Conservation (phyloP, 2,329 filamentous ascomycete genomes). For the Fusarium sp. region DNA sequence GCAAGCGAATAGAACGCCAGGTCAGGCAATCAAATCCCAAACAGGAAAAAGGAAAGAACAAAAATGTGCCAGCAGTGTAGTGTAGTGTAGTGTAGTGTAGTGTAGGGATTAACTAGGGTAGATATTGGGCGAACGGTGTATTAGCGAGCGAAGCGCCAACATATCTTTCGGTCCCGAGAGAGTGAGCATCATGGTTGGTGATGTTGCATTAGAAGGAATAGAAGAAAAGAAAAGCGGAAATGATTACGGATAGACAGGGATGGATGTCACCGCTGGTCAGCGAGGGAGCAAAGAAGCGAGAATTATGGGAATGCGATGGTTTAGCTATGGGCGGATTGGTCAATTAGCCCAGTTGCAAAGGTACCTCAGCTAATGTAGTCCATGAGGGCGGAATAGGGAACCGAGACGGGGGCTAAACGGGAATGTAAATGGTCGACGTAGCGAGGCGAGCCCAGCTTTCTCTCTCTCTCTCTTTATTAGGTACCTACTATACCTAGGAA, state of each 20-base stretch:
- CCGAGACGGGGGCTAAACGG: slow-evolving; percentile 26
- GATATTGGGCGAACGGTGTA: not conserved
- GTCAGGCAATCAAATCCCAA: slow-evolving; percentile 14
- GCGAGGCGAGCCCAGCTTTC: slow-evolving; percentile 14
- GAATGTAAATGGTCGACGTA: slow-evolving; percentile 38
- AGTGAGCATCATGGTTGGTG: slow-evolving; percentile 1
- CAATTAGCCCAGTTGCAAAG: slow-evolving; percentile 2
- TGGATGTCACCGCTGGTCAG: slow-evolving; percentile 32
- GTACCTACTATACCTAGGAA: not conserved
- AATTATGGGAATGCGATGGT: slow-evolving; percentile 32
- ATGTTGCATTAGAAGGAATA: not conserved
- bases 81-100: not conserved
- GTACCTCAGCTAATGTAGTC: slow-evolving; percentile 8
- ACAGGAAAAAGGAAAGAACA: not conserved
- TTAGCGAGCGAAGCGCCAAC: slow-evolving; percentile 12
- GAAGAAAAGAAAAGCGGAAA: slow-evolving; percentile 10
- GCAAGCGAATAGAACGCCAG: slow-evolving; percentile 7
- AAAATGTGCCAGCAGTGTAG: not conserved
- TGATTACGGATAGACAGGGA: slow-evolving; percentile 16
- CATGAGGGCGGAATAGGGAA: slow-evolving; percentile 39
- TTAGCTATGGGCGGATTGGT: slow-evolving; percentile 13
- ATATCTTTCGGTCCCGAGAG: slow-evolving; percentile 21
- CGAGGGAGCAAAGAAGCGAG: slow-evolving; percentile 35
- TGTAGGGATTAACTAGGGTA: slow-evolving; percentile 6
- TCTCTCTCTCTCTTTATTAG: not conserved